These are phyloP conservation scores for Colletotrichum destructivum DNA, from an alignment of 2,329 filamentous ascomycete species.

Conservation along the genomic window DNA sequence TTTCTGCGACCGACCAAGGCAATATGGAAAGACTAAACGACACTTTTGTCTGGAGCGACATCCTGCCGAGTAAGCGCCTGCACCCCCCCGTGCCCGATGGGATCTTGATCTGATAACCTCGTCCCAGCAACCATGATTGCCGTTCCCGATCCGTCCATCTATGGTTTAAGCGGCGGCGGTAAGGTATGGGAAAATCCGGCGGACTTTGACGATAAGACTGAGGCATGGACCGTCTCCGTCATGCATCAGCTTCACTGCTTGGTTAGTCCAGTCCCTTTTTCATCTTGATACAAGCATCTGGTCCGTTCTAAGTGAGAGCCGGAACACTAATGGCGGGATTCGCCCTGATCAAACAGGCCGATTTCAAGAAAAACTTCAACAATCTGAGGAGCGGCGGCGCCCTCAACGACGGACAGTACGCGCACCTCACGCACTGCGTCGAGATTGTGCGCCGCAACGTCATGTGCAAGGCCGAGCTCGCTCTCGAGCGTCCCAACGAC, in stretches of 20 bases:
- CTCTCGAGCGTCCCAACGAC: not conserved
- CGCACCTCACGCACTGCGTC: slow-evolving; percentile 1
- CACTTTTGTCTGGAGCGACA: not conserved
- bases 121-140: not conserved
- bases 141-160: not conserved
- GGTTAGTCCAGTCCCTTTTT: not conserved
- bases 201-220: not conserved
- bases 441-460: slow-evolving; percentile 1
- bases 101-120: not conserved
- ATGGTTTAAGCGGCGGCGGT: not conserved
- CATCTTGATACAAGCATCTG: not conserved
- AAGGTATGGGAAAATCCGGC: not conserved
- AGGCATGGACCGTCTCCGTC: not conserved
- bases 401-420: not conserved
- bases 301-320: not conserved
- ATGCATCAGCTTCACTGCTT: not conserved
- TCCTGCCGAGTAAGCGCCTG: not conserved
- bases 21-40: not conserved
- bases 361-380: not conserved
- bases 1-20: not conserved
- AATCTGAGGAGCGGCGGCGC: not conserved
- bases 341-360: not conserved
- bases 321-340: not conserved
- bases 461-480: not conserved
- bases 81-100: not conserved